phyloP scores from a whole-genome alignment of 257 asterid genomes.

The Gynochthodes officinalis region DNA sequence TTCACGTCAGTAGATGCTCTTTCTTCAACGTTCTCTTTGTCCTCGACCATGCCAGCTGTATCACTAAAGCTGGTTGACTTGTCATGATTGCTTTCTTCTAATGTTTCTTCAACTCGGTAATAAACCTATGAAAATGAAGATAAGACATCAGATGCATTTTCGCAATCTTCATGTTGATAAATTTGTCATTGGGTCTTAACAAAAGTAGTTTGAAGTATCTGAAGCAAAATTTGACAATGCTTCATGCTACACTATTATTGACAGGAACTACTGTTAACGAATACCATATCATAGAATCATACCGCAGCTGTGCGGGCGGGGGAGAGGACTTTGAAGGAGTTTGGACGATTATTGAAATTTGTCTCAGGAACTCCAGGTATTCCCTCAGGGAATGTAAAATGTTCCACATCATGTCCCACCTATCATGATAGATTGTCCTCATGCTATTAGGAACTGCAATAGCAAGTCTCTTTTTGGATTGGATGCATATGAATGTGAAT shows the following conservation, averaged over 20 bases:
- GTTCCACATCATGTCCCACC: slow-evolving; percentile 84
- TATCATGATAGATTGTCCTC: slow-evolving; percentile 23
- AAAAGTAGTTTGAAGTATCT: neutral
- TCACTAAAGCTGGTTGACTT: slow-evolving; percentile 12
- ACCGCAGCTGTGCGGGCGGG: slow-evolving; percentile 92
- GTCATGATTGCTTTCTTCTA: slow-evolving; percentile 22
- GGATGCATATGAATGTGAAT: neutral
- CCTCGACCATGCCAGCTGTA: slow-evolving; percentile 9
- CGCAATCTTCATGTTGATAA: neutral
- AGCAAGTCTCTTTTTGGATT: neutral
- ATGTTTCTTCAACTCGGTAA: slow-evolving; percentile 58
- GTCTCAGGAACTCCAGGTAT: slow-evolving; percentile 90
- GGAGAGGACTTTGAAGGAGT: slow-evolving; percentile 82
- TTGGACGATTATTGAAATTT: slow-evolving; percentile 88
- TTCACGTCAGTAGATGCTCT: neutral
- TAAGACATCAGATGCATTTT: neutral
- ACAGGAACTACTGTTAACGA: too few relatives aligned
- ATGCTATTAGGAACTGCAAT: neutral
- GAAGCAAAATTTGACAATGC: neutral
- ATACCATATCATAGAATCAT: slow-evolving; percentile 19
- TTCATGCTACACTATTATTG: neutral
- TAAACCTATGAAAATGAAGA: slow-evolving; percentile 50
- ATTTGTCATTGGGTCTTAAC: neutral
- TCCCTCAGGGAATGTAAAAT: slow-evolving; percentile 94
- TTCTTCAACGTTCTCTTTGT: slow-evolving; percentile 15